Conservation (phyloP, 2,329 filamentous ascomycete genomes). For the Grosmannia clavigera region DNA sequence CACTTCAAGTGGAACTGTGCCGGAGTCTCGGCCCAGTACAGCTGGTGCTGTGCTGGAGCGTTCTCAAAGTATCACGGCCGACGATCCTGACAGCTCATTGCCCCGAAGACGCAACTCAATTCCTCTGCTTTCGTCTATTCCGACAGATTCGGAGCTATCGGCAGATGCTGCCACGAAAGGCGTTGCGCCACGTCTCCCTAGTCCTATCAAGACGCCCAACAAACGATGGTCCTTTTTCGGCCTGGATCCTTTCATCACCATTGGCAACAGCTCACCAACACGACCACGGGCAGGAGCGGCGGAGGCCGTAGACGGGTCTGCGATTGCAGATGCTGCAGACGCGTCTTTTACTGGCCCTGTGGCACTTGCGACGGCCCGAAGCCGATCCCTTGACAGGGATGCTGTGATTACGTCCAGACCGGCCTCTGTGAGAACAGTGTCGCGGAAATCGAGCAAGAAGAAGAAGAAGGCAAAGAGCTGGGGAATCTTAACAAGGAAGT, state of each 20-base stretch:
- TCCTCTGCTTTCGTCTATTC: conserved; percentile 35
- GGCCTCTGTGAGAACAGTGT: conserved; percentile 15
- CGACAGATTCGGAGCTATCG: conserved; percentile 20
- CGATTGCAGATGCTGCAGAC: conserved; percentile 16
- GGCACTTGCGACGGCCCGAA: not conserved
- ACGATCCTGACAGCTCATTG: conserved; percentile 20
- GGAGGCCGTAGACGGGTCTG: conserved; percentile 28
- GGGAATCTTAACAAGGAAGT: conserved; percentile 51
- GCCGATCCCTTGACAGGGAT: conserved; percentile 8
- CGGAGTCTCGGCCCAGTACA: conserved; percentile 50
- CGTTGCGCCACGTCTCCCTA: conserved; percentile 25
- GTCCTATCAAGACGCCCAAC: conserved; percentile 38
- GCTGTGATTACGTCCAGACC: conserved; percentile 11
- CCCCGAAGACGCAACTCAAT: conserved; percentile 47
- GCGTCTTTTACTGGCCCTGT: conserved; percentile 9
- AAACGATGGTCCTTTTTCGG: conserved; percentile 53
- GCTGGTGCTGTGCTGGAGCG: conserved; percentile 58
- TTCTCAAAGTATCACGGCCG: conserved; percentile 23
- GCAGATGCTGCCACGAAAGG: conserved; percentile 9
- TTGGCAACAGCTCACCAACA: conserved; percentile 27
- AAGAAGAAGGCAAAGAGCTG: conserved; percentile 70
- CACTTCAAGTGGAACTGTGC: conserved; percentile 25
- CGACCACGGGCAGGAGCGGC: conserved; percentile 35
- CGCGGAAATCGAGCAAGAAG: conserved; percentile 26
- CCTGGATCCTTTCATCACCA: conserved; percentile 40